Conservation (phyloP, 1,284 basidiomycete genomes). For the Porodaedalea pini region DNA sequence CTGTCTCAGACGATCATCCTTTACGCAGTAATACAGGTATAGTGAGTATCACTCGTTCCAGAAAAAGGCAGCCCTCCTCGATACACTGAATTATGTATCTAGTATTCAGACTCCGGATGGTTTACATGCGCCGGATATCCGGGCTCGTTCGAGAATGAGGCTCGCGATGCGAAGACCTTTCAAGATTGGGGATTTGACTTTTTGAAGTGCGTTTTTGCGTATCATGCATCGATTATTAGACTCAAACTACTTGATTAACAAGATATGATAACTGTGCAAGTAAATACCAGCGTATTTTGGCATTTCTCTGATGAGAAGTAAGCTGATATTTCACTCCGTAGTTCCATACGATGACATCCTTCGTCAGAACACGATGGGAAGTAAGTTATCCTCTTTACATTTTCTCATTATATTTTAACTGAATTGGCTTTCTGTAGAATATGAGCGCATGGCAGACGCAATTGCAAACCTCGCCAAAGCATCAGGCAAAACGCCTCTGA, state of each 20-base stretch:
- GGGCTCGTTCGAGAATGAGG: conserved; percentile 49
- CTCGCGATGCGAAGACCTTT: conserved; percentile 42
- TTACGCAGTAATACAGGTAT: conserved; percentile 48
- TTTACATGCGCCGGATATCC: conserved; percentile 50
- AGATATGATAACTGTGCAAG: conserved; percentile 56
- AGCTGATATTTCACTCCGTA: conserved; percentile 22
- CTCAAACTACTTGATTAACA: not conserved
- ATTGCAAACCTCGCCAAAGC: conserved; percentile 38
- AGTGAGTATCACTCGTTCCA: conserved; percentile 31
- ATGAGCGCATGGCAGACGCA: conserved; percentile 46
- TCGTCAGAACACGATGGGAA: conserved; percentile 45
- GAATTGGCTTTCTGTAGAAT: conserved; percentile 34
- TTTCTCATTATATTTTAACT: too few species aligned
- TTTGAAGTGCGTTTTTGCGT: conserved; percentile 38
- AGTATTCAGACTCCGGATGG: conserved; percentile 55
- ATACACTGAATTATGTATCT: not conserved
- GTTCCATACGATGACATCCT: conserved; percentile 48
- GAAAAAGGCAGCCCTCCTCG: conserved; percentile 31
- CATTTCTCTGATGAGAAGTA: not conserved
- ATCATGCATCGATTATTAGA: not conserved
- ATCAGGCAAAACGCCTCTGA: conserved; percentile 39
- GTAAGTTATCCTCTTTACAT: too few species aligned
- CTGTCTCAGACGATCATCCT: not conserved
- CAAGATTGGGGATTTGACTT: conserved; percentile 52
- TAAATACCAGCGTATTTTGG: conserved; percentile 24